Evolutionary conservation across 169 alveolate genomes (phyloP).

Genomic region (Eimeria sp.): DNA sequence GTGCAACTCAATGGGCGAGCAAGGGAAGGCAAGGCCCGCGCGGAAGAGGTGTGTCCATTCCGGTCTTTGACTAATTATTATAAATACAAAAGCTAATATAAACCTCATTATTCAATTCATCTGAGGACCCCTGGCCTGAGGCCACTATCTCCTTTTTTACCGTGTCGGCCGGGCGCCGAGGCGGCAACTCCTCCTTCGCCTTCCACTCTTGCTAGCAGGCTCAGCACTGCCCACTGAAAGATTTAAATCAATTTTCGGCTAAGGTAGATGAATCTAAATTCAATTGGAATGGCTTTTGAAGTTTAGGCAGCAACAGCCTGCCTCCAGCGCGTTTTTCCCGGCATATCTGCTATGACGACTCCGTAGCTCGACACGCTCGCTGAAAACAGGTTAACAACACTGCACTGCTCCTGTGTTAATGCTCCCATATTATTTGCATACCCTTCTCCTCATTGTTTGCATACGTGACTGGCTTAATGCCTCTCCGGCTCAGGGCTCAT

Average conservation of each 20-base stretch:
- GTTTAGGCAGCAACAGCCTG: not conserved
- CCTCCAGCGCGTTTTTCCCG: not conserved
- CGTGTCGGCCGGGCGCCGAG: conserved; percentile 4
- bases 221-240: not conserved
- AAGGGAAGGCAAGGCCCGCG: conserved; percentile 11
- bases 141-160: not conserved
- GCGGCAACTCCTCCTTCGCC: not conserved
- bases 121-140: not conserved
- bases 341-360: not conserved
- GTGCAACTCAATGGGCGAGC: conserved; percentile 2
- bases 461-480: not conserved
- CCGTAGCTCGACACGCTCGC: not conserved
- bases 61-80: not conserved
- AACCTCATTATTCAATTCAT: not conserved
- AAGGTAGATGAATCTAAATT: no score
- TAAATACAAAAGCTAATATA: not conserved
- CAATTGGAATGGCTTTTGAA: not conserved
- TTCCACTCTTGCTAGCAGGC: not conserved
- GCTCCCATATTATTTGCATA: not conserved
- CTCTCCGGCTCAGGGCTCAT: not conserved
- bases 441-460: not conserved
- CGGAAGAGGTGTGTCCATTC: not conserved
- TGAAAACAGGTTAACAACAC: not conserved
- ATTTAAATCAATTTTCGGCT: not conserved
- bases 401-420: not conserved